phyloP scores from a whole-genome alignment of 1,284 basidiomycete species.

The Boletus nobilissimus region DNA sequence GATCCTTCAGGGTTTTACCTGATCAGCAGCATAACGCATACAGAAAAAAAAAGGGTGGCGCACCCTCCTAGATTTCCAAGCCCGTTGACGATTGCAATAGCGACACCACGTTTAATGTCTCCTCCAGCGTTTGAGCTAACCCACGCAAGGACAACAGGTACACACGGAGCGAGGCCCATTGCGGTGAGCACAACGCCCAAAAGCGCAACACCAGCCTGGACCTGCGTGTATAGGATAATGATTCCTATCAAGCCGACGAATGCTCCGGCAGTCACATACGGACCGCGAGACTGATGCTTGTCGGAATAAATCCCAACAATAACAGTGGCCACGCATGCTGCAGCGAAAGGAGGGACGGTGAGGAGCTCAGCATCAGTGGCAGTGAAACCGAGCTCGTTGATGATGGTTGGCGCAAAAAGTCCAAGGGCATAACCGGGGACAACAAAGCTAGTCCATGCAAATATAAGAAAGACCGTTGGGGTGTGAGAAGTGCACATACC shows the following conservation, averaged over 20 bases:
- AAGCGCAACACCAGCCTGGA: too few species aligned
- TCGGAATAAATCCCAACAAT: slow-evolving; percentile 56
- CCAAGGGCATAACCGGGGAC: slow-evolving; percentile 67
- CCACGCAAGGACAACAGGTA: slow-evolving; percentile 66
- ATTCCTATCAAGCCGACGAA: slow-evolving; percentile 58
- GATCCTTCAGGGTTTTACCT: too few species aligned
- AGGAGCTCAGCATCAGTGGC: slow-evolving; percentile 67
- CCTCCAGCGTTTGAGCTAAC: slow-evolving; percentile 66
- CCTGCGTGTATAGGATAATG: slow-evolving; percentile 55
- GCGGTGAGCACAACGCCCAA: too few species aligned
- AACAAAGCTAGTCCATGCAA: slow-evolving; percentile 50
- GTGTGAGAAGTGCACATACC: too few species aligned
- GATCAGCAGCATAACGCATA: too few species aligned
- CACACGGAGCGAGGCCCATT: too few species aligned
- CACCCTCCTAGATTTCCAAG: too few species aligned
- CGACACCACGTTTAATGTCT: slow-evolving; percentile 62
- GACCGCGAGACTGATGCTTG: slow-evolving; percentile 54
- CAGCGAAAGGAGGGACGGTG: slow-evolving; percentile 62
- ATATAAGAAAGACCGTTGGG: slow-evolving; percentile 18
- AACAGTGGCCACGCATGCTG: slow-evolving; percentile 56
- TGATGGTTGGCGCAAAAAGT: slow-evolving; percentile 68
- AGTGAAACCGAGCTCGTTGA: slow-evolving; percentile 63
- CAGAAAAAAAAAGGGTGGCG: too few species aligned
- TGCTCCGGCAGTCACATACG: slow-evolving; percentile 54
- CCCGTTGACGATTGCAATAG: too few species aligned